Conservation (phyloP, 352 stramenopile genomes). For the Peronospora tabacina region DNA sequence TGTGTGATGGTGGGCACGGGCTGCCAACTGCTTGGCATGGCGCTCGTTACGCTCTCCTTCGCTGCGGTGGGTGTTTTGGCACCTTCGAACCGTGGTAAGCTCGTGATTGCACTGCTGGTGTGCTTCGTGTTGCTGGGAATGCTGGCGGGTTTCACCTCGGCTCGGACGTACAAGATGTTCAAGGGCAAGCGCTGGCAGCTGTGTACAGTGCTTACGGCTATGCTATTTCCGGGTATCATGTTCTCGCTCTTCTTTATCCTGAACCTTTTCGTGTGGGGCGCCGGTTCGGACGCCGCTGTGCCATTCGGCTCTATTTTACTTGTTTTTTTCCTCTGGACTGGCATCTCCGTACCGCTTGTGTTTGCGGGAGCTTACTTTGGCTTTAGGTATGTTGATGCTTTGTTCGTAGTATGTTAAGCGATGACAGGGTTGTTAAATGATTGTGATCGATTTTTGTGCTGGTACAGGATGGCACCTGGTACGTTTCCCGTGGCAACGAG, state of each 20-base stretch:
- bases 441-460: neutral
- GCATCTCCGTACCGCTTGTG: constrained; percentile 97
- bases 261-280: constrained; percentile 93
- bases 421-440: constrained; percentile 3
- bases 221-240: constrained; percentile 95
- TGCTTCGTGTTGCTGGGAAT: constrained; percentile 96
- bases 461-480: constrained; percentile 67
- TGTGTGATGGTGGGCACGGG: constrained; percentile 96
- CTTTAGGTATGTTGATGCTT: constrained; percentile 83
- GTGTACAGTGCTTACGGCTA: constrained; percentile 92
- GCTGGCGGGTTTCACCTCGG: constrained; percentile 93
- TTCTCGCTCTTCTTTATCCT: constrained; percentile 97
- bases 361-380: constrained; percentile 98
- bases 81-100: constrained; percentile 94
- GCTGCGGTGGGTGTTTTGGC: constrained; percentile 93
- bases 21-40: constrained; percentile 95
- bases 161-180: constrained; percentile 99
- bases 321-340: constrained; percentile 98
- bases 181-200: constrained; percentile 98
- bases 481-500: constrained; percentile 96
- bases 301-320: constrained; percentile 96
- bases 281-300: constrained; percentile 90
- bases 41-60: constrained; percentile 95
- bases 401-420: neutral
- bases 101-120: constrained; percentile 96